Conservation (phyloP, 495 filamentous ascomycete species). For the Rostrohypoxylon terebratum region DNA sequence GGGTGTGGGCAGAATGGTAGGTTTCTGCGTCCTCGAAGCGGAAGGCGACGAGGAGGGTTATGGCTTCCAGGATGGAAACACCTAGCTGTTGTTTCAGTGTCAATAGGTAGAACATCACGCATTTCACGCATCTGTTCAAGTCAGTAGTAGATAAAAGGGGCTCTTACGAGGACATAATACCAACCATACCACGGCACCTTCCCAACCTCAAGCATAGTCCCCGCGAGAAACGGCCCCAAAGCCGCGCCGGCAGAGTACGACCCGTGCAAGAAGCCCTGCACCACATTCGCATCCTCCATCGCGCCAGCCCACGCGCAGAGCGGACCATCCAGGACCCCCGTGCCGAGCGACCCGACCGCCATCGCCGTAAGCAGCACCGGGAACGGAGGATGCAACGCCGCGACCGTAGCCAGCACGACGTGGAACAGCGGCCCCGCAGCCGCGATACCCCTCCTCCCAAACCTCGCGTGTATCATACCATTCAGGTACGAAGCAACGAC, state of each 20-base stretch:
- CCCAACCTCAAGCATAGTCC: conserved; percentile 64
- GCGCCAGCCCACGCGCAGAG: conserved; percentile 79
- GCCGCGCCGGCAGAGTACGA: conserved; percentile 75
- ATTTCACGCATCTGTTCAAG: background rate
- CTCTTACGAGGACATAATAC: conserved; percentile 60
- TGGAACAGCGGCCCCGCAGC: conserved; percentile 67
- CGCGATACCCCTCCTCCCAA: conserved; percentile 75
- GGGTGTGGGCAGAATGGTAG: conserved; percentile 61
- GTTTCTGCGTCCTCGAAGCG: conserved; percentile 67
- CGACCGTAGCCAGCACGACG: conserved; percentile 69
- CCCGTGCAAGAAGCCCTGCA: conserved; percentile 72
- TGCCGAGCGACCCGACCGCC: conserved; percentile 69
- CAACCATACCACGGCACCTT: conserved; percentile 64
- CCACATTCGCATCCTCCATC: conserved; percentile 68
- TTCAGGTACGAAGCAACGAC: conserved; percentile 71
- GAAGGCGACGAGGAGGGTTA: conserved; percentile 63
- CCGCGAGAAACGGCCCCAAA: conserved; percentile 73
- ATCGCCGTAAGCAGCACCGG: conserved; percentile 70
- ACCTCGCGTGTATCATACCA: conserved; percentile 55
- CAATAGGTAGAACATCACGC: background rate
- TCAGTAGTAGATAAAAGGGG: background rate
- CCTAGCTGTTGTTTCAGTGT: conserved; percentile 58
- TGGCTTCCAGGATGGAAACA: conserved; percentile 66
- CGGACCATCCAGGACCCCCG: conserved; percentile 70
- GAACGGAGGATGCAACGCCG: conserved; percentile 73